Evolutionary conservation across 2,329 filamentous ascomycete genomes (phyloP), one percentile per base, ranked within the genome.

Genomic region (Drechslerella stenobrocha): DNA sequence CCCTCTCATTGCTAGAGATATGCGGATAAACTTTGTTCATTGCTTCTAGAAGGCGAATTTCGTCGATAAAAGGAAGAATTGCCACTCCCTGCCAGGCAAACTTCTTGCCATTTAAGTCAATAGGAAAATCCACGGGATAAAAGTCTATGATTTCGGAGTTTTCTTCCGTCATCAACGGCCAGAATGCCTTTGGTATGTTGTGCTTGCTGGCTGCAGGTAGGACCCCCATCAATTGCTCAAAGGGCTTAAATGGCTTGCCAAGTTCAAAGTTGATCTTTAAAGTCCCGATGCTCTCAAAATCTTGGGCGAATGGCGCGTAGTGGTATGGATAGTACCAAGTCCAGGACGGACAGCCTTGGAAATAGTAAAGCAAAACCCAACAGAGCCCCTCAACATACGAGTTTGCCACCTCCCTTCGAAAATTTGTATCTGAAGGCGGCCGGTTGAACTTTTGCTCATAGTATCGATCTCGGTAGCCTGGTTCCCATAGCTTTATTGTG

Each of bases 301-400:
- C 93, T 52, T 90, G 88, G 1, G 93, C 93, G 75, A 98, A 98
- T 2, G 95, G 93, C 1, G 93, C 95, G 75, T 98, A 98, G 75
- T 98, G 93, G 74, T 97, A 95, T 0, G 93, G 93, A 75, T 96
- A 98, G 76, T 93, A 98, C 93, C 93, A 98, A 52, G 92, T 95
- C 93, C 95, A 98, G 0, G 90, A 96, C 20, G 93, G 90, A 73
- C 93, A 98, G 23, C 93, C 93, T 77, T 98, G 93, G 77, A 96
- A 96, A 76, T 98, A 98, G 77, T 98, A 98, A 32, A 91, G 81
- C 51, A 98, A 80, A 35, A 98, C 93, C 93, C 95, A 98, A 20
- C 88, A 88, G 7, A 98, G 82, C 32, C 93, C 93, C 79, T 97
- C 90, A 9, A 92, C 90, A 76, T 98, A 98, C n/a, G 89, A 84